Evolutionary conservation across 2,329 filamentous ascomycete species (phyloP), one percentile per base, ranked within the genome.

Genomic region (Colletotrichum destructivum): DNA sequence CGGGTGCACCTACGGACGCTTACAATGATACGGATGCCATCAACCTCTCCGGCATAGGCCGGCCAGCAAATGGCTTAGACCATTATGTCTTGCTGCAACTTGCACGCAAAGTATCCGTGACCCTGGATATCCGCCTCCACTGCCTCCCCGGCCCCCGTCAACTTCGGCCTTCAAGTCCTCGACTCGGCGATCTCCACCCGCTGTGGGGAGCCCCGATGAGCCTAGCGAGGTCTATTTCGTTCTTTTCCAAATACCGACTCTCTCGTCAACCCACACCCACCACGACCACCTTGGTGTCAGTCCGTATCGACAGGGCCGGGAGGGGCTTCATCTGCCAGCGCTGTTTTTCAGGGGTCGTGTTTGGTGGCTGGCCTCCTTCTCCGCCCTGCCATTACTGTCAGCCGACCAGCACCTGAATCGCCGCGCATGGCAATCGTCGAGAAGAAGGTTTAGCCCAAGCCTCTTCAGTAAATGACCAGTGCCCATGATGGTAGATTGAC

Each of bases 371-470:
- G 31, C 2, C 31, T 11, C 31, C 2, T 51, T 57, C 49, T 46
- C 63, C 47, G 56, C 51, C 21, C 13, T 54, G 51, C 57, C 66
- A 35, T 8, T 35, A 35, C 31, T 40, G 40, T 71, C 59, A 59
- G 46, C 13, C 44, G 69, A 69, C 59, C 40, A 52, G 59, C 49
- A 59, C 35, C 69, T 71, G 69, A 71, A n/a, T 71, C 65, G 65
- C 52, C 57, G 57, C 59, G 61, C 35, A 66, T 46, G 21, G 47
- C 44, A 52, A 38, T 47, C 57, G 59, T 54, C 35, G 56, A 62
- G n/a, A 71, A 71, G 46, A 69, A 59, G 49, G 64, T 69, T 69
- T 61, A 63, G 59, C 40, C 65, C 57, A 59, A 63, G 52, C 59
- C 65, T 62, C 52, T 63, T 60, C 16, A 62, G 26, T 55, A 40